Percentiles rank a stretch among this genome's conserved stretches.
Conservation (phyloP, 331 rosid genomes). For the Dryas integrifolia region DNA sequence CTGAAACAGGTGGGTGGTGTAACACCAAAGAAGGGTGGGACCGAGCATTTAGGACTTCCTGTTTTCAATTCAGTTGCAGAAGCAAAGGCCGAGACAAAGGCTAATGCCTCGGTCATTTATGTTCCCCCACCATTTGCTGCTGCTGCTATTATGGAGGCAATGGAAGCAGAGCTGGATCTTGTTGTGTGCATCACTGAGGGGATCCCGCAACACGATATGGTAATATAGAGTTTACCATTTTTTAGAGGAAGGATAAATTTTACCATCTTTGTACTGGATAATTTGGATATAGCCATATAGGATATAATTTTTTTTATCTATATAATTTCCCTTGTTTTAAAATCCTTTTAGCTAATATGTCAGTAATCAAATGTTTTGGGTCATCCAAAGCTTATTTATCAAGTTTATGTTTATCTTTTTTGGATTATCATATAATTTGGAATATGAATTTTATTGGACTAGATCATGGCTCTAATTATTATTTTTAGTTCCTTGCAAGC, state of each 20-base stretch:
- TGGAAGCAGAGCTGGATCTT: slow-evolving; percentile 96
- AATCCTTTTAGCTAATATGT: background rate
- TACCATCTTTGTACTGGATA: background rate
- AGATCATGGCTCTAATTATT: background rate
- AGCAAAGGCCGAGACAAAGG: slow-evolving; percentile 93
- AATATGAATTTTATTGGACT: background rate
- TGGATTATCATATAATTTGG: background rate
- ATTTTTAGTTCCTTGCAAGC: background rate
- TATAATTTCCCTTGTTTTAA: background rate
- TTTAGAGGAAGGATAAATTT: background rate
- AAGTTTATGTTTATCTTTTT: background rate
- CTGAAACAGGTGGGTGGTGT: slow-evolving; percentile 80
- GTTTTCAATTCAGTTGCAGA: slow-evolving; percentile 92
- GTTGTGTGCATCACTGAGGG: slow-evolving; percentile 98
- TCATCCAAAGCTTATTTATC: background rate
- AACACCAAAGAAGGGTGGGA: slow-evolving; percentile 97
- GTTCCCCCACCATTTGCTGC: slow-evolving; percentile 99
- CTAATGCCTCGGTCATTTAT: slow-evolving; percentile 86
- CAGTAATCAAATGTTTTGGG: background rate
- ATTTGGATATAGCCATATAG: background rate
- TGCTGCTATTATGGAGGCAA: slow-evolving; percentile 81
- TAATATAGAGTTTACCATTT: slow-evolving; percentile 7
- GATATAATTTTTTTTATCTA: background rate
- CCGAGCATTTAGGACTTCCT: slow-evolving; percentile 97
- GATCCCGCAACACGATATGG: slow-evolving; percentile 99